Evolutionary conservation across 129 eudicot genomes (phyloP).

Genomic region (Glebionis coronaria): DNA sequence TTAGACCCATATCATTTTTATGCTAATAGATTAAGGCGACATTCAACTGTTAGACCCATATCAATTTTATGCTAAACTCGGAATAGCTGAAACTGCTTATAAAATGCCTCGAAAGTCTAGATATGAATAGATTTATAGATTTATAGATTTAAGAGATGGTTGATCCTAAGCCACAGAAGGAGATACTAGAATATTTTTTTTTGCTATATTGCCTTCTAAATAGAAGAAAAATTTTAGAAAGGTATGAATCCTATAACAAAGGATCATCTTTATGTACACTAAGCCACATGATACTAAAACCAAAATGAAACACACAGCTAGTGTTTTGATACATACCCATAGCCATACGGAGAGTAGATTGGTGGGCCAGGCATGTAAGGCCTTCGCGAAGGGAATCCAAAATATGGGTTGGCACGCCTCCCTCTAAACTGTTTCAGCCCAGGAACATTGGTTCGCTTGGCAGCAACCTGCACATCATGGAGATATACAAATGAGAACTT

Average conservation of each 20-base stretch:
- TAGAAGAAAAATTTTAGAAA: background rate
- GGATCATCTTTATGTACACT: background rate
- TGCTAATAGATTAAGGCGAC: background rate
- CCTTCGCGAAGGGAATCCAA: slow-evolving; percentile 58
- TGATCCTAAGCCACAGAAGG: background rate
- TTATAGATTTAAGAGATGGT: background rate
- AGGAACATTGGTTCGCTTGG: slow-evolving; percentile 68
- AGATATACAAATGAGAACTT: slow-evolving; percentile 14
- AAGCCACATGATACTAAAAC: background rate
- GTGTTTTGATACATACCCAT: slow-evolving; percentile 54
- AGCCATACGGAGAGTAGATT: slow-evolving; percentile 68
- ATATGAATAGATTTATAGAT: background rate
- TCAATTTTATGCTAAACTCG: background rate
- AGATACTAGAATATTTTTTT: background rate
- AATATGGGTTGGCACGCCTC: slow-evolving; percentile 65
- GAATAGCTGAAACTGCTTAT: background rate
- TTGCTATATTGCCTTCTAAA: background rate
- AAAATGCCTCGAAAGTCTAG: background rate
- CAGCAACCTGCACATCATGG: slow-evolving; percentile 47
- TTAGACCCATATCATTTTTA: background rate
- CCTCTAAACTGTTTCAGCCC: slow-evolving; percentile 65
- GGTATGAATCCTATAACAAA: background rate
- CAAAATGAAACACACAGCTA: slow-evolving; percentile 6
- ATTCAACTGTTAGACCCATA: too few relatives aligned
- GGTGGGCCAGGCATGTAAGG: slow-evolving; percentile 73